Conservation (phyloP, 192 early-diverging fungal species). For the Geranomyces michiganensis region DNA sequence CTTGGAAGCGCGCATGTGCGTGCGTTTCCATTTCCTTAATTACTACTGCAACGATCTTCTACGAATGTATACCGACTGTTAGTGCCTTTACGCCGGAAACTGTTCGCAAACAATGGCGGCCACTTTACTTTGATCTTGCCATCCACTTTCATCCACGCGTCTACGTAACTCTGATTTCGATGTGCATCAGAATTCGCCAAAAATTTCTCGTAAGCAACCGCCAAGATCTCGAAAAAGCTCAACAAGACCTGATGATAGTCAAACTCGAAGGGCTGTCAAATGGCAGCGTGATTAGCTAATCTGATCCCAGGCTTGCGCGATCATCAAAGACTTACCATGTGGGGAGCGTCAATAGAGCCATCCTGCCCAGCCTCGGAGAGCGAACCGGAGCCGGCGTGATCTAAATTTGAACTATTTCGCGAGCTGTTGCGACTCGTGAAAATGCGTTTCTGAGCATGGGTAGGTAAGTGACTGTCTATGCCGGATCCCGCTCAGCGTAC, state of each 20-base stretch:
- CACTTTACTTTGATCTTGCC: slow-evolving; percentile 38
- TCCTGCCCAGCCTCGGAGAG: slow-evolving; percentile 27
- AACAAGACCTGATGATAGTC: slow-evolving; percentile 41
- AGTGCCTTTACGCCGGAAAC: not conserved
- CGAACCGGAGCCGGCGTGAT: slow-evolving; percentile 16
- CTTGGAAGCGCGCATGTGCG: slow-evolving; percentile 11
- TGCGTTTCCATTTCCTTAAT: slow-evolving; percentile 18
- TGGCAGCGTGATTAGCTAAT: too few relatives aligned
- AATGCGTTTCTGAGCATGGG: slow-evolving; percentile 33
- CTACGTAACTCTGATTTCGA: slow-evolving; percentile 36
- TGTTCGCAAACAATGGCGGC: not conserved
- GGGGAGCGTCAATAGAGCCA: slow-evolving; percentile 39
- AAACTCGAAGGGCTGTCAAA: slow-evolving; percentile 40
- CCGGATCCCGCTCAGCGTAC: too few relatives aligned
- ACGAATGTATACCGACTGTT: not conserved
- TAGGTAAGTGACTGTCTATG: not conserved
- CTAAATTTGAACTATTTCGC: not conserved
- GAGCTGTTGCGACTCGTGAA: slow-evolving; percentile 16
- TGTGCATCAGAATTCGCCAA: slow-evolving; percentile 39
- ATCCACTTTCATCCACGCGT: slow-evolving; percentile 38
- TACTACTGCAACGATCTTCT: slow-evolving; percentile 27
- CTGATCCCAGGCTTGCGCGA: too few relatives aligned
- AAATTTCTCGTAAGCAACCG: slow-evolving; percentile 46
- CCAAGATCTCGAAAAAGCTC: slow-evolving; percentile 45
- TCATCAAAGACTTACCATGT: too few relatives aligned